Evolutionary conservation across 106 monocot species (phyloP).

Genomic region (Dendrobium officinale): DNA sequence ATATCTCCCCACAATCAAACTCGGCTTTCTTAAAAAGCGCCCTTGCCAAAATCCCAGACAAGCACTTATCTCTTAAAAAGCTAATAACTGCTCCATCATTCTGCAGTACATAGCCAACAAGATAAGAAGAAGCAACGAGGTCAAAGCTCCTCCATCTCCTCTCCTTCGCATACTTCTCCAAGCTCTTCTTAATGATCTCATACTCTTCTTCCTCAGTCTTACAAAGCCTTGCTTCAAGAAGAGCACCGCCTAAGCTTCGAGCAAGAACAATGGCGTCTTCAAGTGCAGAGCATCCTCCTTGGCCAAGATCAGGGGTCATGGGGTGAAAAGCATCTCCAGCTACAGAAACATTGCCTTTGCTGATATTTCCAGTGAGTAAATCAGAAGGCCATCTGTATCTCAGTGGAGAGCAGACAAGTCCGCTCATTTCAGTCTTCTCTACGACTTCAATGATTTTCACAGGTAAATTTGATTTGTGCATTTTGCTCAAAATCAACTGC

Average conservation of each 20-base stretch:
- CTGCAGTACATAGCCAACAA: constrained; percentile 42
- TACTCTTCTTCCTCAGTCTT: neutral
- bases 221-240: neutral
- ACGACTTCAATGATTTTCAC: constrained; percentile 26
- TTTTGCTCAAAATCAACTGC: constrained; percentile 18
- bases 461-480: constrained; percentile 26
- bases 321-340: constrained; percentile 76
- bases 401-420: constrained; percentile 36
- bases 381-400: constrained; percentile 38
- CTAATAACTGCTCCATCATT: constrained; percentile 18
- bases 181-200: constrained; percentile 23
- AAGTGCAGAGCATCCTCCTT: constrained; percentile 65
- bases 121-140: constrained; percentile 40
- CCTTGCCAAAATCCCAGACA: constrained; percentile 25
- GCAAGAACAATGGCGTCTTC: constrained; percentile 59
- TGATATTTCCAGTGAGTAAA: constrained; percentile 26
- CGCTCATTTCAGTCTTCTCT: constrained; percentile 30
- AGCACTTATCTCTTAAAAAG: constrained; percentile 48
- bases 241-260: constrained; percentile 32
- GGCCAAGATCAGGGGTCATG: constrained; percentile 69
- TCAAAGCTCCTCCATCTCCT: constrained; percentile 68
- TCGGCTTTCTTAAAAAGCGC: constrained; percentile 18
- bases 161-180: constrained; percentile 47
- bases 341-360: constrained; percentile 32
- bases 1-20: constrained; percentile 41